These are phyloP conservation scores for Mortierella sp. DNA, from an alignment of 371 early-diverging fungal species.

Conservation along the genomic window DNA sequence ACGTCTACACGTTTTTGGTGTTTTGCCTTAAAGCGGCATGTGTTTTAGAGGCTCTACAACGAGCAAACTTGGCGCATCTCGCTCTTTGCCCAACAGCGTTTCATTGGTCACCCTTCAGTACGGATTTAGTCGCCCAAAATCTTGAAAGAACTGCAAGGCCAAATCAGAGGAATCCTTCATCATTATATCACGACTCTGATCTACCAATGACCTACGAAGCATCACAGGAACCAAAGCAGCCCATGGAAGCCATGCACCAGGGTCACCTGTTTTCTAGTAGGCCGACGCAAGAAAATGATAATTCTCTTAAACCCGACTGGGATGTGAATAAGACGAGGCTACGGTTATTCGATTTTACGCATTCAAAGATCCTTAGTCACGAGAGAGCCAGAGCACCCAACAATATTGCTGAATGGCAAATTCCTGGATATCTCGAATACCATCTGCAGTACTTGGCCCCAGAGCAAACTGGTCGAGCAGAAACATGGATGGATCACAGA, in stretches of 20 bases:
- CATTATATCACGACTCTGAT: conserved; percentile 30
- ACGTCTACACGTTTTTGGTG: conserved; percentile 38
- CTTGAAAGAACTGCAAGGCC: background rate
- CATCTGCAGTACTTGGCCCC: conserved; percentile 63
- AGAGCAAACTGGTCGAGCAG: conserved; percentile 71
- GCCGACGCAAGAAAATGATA: background rate
- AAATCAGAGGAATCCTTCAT: conserved; percentile 16
- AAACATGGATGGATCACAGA: conserved; percentile 70
- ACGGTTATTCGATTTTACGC: conserved; percentile 48
- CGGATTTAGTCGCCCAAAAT: background rate
- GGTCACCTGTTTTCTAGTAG: background rate
- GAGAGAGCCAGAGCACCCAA: conserved; percentile 54
- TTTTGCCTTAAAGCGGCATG: conserved; percentile 48
- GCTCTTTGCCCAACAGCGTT: conserved; percentile 40
- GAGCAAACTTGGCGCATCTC: conserved; percentile 37
- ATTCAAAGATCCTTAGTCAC: conserved; percentile 54
- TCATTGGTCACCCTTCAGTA: conserved; percentile 21
- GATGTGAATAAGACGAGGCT: conserved; percentile 44
- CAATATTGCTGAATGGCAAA: conserved; percentile 54
- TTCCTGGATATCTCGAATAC: conserved; percentile 51
- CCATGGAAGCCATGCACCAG: background rate
- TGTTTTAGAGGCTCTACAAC: conserved; percentile 33
- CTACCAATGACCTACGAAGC: background rate
- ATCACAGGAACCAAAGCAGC: background rate
- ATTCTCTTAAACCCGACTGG: conserved; percentile 9